These are phyloP conservation scores for Lentinula novae-zelandiae DNA, from an alignment of 1,284 basidiomycete species.

Conservation along the genomic window DNA sequence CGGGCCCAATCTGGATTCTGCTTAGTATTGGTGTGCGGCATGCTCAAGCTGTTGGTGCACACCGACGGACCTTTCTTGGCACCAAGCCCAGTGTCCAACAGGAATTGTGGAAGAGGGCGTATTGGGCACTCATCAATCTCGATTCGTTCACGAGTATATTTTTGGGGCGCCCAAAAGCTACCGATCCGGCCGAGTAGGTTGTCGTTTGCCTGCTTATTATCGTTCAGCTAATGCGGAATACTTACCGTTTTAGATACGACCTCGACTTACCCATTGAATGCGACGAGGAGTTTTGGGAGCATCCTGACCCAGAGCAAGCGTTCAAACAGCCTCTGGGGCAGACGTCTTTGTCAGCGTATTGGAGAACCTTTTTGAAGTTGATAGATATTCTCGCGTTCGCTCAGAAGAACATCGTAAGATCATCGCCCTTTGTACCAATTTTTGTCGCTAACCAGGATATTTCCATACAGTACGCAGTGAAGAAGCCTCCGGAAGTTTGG, in stretches of 20 bases:
- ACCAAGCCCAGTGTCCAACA: not conserved
- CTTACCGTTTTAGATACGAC: constrained; percentile 7
- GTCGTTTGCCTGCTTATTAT: not conserved
- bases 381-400: constrained; percentile 14
- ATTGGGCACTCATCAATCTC: constrained; percentile 3
- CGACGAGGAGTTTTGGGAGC: constrained; percentile 17
- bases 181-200: constrained; percentile 8
- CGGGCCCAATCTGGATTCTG: constrained; percentile 50
- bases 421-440: not conserved
- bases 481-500: not conserved
- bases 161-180: constrained; percentile 10
- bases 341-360: constrained; percentile 4
- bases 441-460: not conserved
- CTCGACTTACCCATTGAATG: constrained; percentile 12
- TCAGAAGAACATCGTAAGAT: constrained; percentile 4
- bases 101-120: constrained; percentile 12
- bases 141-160: constrained; percentile 6
- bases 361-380: constrained; percentile 1
- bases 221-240: not conserved
- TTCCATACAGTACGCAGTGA: not conserved
- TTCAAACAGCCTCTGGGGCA: constrained; percentile 15
- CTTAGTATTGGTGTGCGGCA: constrained; percentile 49
- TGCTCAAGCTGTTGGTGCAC: constrained; percentile 31
- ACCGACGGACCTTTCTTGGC: constrained; percentile 14
- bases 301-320: constrained; percentile 11